Evolutionary conservation across 2,329 filamentous ascomycete species (phyloP).

Genomic region (Colletotrichum sp.): DNA sequence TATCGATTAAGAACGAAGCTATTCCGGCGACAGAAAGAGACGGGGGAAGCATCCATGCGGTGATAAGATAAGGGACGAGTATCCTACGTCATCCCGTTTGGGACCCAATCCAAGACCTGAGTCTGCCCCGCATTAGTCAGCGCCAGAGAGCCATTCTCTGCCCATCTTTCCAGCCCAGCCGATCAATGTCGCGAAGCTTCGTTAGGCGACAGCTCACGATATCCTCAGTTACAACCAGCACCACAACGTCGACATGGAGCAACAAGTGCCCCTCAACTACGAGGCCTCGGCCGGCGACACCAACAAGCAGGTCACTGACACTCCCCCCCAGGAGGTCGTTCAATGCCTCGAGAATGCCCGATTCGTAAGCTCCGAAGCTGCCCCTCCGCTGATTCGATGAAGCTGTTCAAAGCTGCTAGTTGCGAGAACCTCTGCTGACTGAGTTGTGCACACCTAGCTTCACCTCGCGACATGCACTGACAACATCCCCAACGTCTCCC

Average conservation of each 20-base stretch:
- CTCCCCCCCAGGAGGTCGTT: conserved; percentile 82
- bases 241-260: conserved; percentile 54
- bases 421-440: neutral
- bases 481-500: conserved; percentile 86
- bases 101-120: neutral
- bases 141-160: neutral
- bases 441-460: conserved; percentile 61
- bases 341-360: conserved; percentile 93
- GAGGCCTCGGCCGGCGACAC: conserved; percentile 77
- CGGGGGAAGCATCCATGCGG: neutral
- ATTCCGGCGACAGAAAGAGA: neutral
- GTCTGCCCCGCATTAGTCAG: conserved; percentile 19
- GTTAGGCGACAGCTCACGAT: conserved; percentile 1
- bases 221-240: conserved; percentile 4
- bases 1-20: neutral
- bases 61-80: conserved; percentile 9
- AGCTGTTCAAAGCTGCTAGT: neutral
- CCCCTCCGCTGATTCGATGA: neutral
- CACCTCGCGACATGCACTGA: conserved; percentile 90
- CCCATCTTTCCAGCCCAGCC: conserved; percentile 6
- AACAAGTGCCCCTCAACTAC: conserved; percentile 75
- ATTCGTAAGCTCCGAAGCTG: conserved; percentile 66
- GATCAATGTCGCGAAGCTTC: neutral
- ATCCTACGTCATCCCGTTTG: conserved; percentile 8
- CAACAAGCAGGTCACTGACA: conserved; percentile 69